Conservation (phyloP, 2,329 filamentous ascomycete genomes). For the Uncinocarpus reesii region DNA sequence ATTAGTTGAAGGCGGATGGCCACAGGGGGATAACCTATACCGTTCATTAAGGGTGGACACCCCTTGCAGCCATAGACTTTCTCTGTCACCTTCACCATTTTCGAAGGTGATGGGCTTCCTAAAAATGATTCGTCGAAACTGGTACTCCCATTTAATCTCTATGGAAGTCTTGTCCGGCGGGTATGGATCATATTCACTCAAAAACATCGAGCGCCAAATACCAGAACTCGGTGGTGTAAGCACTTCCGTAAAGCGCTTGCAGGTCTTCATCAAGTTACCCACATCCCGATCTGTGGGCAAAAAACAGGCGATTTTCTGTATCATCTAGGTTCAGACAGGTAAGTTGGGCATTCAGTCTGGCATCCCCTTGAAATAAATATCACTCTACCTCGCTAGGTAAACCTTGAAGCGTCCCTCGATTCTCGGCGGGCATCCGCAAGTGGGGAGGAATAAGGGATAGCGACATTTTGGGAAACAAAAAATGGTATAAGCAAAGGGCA, state of each 20-base stretch:
- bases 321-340: conserved; percentile 20
- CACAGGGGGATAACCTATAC: not conserved
- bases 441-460: too few relatives aligned
- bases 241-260: conserved; percentile 20
- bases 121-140: conserved; percentile 29
- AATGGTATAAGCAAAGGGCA: too few relatives aligned
- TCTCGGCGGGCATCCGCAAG: too few relatives aligned
- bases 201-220: conserved; percentile 30
- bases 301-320: conserved; percentile 25
- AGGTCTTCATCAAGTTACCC: conserved; percentile 23
- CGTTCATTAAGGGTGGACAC: conserved; percentile 23
- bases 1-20: not conserved
- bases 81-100: conserved; percentile 19
- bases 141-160: conserved; percentile 28
- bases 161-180: conserved; percentile 13
- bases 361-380: not conserved
- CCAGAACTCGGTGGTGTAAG: conserved; percentile 24
- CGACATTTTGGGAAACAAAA: too few relatives aligned
- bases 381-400: conserved; percentile 1
- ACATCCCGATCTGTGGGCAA: conserved; percentile 27
- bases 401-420: not conserved
- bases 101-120: conserved; percentile 23
- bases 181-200: conserved; percentile 27
- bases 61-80: conserved; percentile 26
- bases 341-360: not conserved